phyloP scores from a whole-genome alignment of 176 grass and related monocot species.

The Elaeis guineensis region DNA sequence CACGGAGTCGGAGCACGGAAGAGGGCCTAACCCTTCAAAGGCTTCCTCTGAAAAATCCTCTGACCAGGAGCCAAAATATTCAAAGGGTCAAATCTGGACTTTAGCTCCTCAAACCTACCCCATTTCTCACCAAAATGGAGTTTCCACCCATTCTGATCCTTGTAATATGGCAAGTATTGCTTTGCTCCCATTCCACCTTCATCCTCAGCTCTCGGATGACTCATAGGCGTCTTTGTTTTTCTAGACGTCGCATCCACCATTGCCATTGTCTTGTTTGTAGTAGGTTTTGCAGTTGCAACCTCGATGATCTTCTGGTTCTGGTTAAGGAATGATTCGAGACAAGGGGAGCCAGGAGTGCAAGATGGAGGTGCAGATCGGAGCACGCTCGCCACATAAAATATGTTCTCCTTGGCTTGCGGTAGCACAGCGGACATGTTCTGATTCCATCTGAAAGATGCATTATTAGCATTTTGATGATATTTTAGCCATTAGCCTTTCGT shows the following conservation, averaged over 20 bases:
- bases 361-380: background rate
- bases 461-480: no score
- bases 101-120: background rate
- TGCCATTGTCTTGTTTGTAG: background rate
- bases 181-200: background rate
- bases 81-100: background rate
- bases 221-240: no score
- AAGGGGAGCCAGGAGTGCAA: background rate
- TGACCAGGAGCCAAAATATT: constrained; percentile 1
- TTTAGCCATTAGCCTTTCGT: no score
- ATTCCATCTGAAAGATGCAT: background rate
- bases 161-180: constrained; percentile 3
- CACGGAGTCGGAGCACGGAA: no score
- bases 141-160: background rate
- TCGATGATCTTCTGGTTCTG: background rate
- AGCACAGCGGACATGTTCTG: background rate
- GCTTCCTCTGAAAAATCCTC: background rate
- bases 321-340: background rate
- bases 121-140: constrained; percentile 3
- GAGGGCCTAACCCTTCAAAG: no score
- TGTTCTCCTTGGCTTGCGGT: background rate
- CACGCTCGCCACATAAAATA: background rate
- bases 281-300: background rate
- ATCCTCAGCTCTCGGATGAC: no score
- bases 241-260: no score